These are phyloP conservation scores for Calcarisporium arbuscula DNA, from an alignment of 2,329 filamentous ascomycete genomes.

Conservation along the genomic window DNA sequence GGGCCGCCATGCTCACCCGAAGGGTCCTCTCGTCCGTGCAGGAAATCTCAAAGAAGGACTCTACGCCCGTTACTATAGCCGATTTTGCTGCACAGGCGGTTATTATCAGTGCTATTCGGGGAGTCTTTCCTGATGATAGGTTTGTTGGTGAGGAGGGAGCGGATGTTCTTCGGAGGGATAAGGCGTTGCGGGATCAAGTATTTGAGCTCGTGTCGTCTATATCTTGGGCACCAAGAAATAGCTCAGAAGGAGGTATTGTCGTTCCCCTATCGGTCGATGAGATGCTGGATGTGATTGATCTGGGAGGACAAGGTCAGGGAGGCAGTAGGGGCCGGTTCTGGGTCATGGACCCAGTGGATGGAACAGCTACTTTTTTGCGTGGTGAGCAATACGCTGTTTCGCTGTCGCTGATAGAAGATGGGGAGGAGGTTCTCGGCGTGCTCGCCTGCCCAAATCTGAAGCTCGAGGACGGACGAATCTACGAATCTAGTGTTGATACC, in stretches of 20 bases:
- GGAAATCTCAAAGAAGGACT: slow-evolving; percentile 50
- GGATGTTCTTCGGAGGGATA: slow-evolving; percentile 42
- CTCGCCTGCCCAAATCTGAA: slow-evolving; percentile 55
- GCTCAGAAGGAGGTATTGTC: too few relatives aligned
- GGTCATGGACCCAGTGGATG: slow-evolving; percentile 61
- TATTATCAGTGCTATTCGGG: slow-evolving; percentile 49
- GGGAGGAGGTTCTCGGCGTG: slow-evolving; percentile 50
- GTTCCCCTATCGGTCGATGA: slow-evolving; percentile 40
- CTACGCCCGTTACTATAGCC: slow-evolving; percentile 55
- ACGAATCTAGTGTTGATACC: slow-evolving; percentile 25
- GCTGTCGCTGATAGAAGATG: slow-evolving; percentile 51
- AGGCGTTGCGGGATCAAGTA: slow-evolving; percentile 42
- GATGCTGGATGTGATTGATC: slow-evolving; percentile 56
- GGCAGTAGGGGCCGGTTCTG: slow-evolving; percentile 40
- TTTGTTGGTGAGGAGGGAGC: slow-evolving; percentile 59
- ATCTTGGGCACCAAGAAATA: too few relatives aligned
- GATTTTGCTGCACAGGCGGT: slow-evolving; percentile 59
- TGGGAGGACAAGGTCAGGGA: slow-evolving; percentile 39
- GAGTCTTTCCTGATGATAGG: slow-evolving; percentile 46
- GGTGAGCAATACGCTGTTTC: slow-evolving; percentile 59
- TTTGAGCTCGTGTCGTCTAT: slow-evolving; percentile 44
- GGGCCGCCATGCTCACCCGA: slow-evolving; percentile 53
- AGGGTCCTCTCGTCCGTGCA: slow-evolving; percentile 33
- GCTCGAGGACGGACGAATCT: slow-evolving; percentile 27
- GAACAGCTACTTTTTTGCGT: slow-evolving; percentile 54